Evolutionary conservation across 495 filamentous ascomycete genomes (phyloP).

Genomic region (Chaetomidium leptoderma): DNA sequence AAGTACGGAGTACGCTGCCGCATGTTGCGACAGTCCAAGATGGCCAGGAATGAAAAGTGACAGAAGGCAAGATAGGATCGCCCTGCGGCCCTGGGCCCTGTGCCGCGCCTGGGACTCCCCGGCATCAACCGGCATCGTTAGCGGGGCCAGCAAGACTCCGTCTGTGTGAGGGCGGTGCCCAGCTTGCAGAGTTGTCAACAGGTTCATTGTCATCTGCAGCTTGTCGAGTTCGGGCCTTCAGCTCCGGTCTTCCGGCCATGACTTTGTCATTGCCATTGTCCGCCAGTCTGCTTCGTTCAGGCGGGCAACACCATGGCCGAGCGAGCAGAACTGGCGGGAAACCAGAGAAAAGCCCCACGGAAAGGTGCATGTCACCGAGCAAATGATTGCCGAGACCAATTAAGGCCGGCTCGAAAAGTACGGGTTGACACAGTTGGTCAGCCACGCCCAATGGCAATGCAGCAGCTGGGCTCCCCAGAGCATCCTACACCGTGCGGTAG

Average conservation of each 20-base stretch:
- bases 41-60: slow-evolving; percentile 3
- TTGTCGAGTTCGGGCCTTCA: slow-evolving; percentile 16
- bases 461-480: slow-evolving; percentile 9
- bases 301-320: background rate
- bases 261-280: background rate
- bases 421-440: slow-evolving; percentile 18
- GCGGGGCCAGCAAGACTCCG: slow-evolving; percentile 12
- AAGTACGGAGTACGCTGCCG: background rate
- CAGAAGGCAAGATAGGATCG: background rate
- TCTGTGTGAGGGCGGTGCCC: slow-evolving; percentile 7
- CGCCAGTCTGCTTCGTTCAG: background rate
- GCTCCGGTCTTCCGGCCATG: background rate
- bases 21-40: background rate
- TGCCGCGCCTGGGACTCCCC: background rate
- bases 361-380: slow-evolving; percentile 25
- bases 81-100: background rate
- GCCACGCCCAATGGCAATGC: slow-evolving; percentile 20
- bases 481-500: slow-evolving; percentile 23
- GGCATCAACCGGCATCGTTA: background rate
- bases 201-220: slow-evolving; percentile 18
- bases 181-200: background rate
- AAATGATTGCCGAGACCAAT: slow-evolving; percentile 24
- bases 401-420: slow-evolving; percentile 15
- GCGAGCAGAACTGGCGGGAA: slow-evolving; percentile 19
- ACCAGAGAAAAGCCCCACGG: slow-evolving; percentile 15